Conservation (phyloP, 768 basidiomycete genomes). For the Ephemerocybe angulata region DNA sequence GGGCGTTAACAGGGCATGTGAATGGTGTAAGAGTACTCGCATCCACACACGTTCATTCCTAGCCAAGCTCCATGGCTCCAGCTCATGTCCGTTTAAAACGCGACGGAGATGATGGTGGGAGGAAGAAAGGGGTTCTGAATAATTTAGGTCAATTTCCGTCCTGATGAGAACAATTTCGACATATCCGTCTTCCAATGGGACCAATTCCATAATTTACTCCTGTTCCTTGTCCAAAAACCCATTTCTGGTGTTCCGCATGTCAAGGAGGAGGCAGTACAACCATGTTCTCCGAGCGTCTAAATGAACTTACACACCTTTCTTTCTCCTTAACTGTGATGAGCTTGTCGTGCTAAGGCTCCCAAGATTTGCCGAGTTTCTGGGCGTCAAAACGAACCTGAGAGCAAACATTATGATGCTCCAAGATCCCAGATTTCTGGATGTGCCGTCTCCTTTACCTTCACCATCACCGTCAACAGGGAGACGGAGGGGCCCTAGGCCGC, state of each 20-base stretch:
- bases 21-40: background rate
- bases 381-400: background rate
- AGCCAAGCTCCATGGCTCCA: background rate
- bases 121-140: background rate
- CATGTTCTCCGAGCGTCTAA: background rate
- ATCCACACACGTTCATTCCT: background rate
- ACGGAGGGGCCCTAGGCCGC: background rate
- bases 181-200: background rate
- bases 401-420: no score
- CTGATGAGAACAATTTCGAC: background rate
- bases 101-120: background rate
- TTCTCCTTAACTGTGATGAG: background rate
- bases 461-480: background rate
- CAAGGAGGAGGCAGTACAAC: background rate
- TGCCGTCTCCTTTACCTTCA: background rate
- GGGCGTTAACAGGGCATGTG: background rate
- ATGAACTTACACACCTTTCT: background rate
- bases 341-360: background rate
- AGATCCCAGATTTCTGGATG: background rate
- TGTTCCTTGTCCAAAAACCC: no score
- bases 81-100: background rate
- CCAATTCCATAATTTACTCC: no score
- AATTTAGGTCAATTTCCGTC: background rate
- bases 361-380: background rate
- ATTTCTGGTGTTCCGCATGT: background rate